Percentiles rank a stretch among this genome's conserved stretches.
Conservation (phyloP, 176 grass and related monocot species). For the Cenchrus americanus region DNA sequence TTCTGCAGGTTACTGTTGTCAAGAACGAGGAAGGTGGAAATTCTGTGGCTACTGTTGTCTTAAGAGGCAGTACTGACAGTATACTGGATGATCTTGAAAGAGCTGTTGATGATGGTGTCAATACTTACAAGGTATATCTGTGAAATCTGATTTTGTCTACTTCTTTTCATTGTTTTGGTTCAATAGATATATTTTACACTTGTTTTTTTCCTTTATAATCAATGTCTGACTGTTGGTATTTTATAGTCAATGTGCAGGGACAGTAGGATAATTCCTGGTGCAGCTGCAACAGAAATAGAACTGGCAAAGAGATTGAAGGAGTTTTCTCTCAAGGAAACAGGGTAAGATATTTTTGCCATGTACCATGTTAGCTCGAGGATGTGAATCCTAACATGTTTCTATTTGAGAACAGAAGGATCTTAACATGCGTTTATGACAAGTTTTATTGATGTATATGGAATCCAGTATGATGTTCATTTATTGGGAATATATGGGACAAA, state of each 20-base stretch:
- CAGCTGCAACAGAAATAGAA: slow-evolving; percentile 90
- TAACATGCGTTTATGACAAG: background rate
- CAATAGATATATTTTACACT: background rate
- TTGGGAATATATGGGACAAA: background rate
- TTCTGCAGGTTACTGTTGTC: slow-evolving; percentile 73
- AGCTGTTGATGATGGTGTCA: slow-evolving; percentile 96
- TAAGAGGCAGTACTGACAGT: slow-evolving; percentile 90
- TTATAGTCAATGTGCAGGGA: slow-evolving; percentile 94
- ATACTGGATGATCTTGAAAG: slow-evolving; percentile 98
- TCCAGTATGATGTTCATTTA: background rate
- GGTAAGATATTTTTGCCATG: slow-evolving; percentile 52
- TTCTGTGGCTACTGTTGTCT: slow-evolving; percentile 79
- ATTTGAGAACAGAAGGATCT: background rate
- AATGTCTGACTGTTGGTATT: slow-evolving; percentile 22
- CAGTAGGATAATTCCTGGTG: slow-evolving; percentile 85
- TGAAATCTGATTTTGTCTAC: background rate
- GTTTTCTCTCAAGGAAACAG: slow-evolving; percentile 91
- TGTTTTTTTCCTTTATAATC: background rate
- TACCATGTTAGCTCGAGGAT: background rate
- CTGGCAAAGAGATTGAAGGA: slow-evolving; percentile 88
- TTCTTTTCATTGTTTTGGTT: background rate
- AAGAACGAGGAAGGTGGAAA: slow-evolving; percentile 91
- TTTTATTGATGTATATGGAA: background rate
- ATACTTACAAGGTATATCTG: slow-evolving; percentile 82
- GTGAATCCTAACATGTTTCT: background rate